Base-by-base conservation (phyloP, 495 filamentous ascomycete genomes). In the Aspergillus sclerotioniger region DNA sequence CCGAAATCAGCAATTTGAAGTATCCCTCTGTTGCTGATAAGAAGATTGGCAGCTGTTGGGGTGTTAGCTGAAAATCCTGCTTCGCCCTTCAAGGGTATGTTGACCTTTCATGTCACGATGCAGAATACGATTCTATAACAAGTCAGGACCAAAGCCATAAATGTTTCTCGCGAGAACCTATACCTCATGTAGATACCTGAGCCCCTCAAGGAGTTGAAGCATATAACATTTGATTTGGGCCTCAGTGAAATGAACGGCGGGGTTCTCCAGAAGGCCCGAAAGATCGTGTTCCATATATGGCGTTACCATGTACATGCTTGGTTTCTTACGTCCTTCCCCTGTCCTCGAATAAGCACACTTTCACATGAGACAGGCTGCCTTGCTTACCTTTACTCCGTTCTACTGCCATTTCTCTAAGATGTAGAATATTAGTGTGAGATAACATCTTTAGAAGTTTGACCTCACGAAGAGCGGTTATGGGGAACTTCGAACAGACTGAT, bases 261-360 rank as follows among this genome's bases (percentile, higher is more conserved):
- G 92, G 62, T 99, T 99, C 68, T 97, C 94, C 59, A 99, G 83
- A 13, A 99, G 83, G 53, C 94, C 94, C 16, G 93, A 96, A 6
- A 99, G 81, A 69, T 99, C 94, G 69, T 99, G 94, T 64, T 98
- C 94, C 93, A 98, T 96, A 69, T 98, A 99, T 32, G 92, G 93
- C 21, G 87, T 96, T 51, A 97, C 94, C 94, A 99, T 99, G 69
- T 96, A 98, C 81, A 98, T 89, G 69, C 90, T 90, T 0, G 90
- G 87, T 57, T 88, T 85, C 71, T 92, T 94, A 49, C 85, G 82
- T 62, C 89, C 91, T 69, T 92, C 89, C 49, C 77, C 82, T 84
- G 61, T 13, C 9, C 8, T 19, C 29, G 37, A 31, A 39, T 70
- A 60, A 55, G 66, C 54, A 13, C 21, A 19, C 19, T 7, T n/a